Evolutionary conservation across 164 flowering plant species (phyloP), one percentile per base, ranked within the genome.

Genomic region (Tinospora cordifolia): DNA sequence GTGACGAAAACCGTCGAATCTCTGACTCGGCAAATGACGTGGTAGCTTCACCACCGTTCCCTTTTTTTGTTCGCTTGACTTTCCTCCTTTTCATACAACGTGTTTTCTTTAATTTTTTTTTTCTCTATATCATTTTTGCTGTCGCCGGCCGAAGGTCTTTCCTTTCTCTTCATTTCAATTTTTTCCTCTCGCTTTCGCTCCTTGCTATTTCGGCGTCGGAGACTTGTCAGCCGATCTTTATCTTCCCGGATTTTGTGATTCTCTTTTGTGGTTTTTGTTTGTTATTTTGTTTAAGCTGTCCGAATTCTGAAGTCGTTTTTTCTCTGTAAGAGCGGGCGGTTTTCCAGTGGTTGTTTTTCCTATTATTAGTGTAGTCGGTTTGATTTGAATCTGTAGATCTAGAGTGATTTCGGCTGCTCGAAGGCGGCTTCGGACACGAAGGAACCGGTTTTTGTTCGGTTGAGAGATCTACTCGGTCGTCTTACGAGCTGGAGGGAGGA

Each of bases 401-500:
- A 25, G 6, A 21, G 54, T 0, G 66, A 0, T 49, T 78, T 74
- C 36, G 54, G 6, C 51, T 24, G 51, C 9, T 64, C 36, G 22
- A n/a, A 70, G 71, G 70, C 25, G 47, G 51, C 51, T 63, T 68
- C 30, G 12, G 24, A 9, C 62, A 13, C 15, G 15, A 60, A 24
- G 8, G 57, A 49, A 49, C 25, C 65, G 14, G 66, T 13, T 49
- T 63, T 47, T 27, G 25, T 25, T 30, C 11, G 67, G n/a, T 21
- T 44, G 0, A 5, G 38, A 59, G 54, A 36, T 59, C 62, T 58
- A 9, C 11, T 24, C 2, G 38, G 44, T 38, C 13, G 58, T 60
- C 44, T 67, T 68, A 62, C 72, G 81, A 82, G 46, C 83, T 78
- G 80, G 85, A 79, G 81, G 75, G 63, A 72, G 62, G 9, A 36